Percentiles rank a stretch among this genome's conserved stretches.
Evolutionary conservation across 1,284 basidiomycete species (phyloP).

Genomic region (Polyporus tsugae): DNA sequence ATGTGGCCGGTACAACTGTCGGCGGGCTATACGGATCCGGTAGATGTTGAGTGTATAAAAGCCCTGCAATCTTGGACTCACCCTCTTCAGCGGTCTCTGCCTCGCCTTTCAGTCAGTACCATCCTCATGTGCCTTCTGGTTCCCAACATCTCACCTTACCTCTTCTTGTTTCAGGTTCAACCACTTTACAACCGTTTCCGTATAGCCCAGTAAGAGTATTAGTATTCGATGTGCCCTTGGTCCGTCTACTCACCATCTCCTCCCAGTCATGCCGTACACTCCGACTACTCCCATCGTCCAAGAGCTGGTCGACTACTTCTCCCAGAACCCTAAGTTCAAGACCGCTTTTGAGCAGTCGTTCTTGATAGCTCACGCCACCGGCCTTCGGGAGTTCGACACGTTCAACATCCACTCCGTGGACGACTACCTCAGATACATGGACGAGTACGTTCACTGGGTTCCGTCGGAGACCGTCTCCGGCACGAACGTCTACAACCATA

Average conservation of each 20-base stretch:
- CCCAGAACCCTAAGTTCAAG: slow-evolving; percentile 27
- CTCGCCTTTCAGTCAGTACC: background rate
- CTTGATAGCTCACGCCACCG: slow-evolving; percentile 16
- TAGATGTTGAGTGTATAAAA: background rate
- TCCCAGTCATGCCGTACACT: slow-evolving; percentile 1
- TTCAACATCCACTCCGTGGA: slow-evolving; percentile 29
- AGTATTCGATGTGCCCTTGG: background rate
- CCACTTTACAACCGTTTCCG: background rate
- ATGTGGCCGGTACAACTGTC: background rate
- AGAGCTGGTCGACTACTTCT: slow-evolving; percentile 25
- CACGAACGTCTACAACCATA: slow-evolving; percentile 25
- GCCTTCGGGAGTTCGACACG: slow-evolving; percentile 23
- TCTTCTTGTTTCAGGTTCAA: background rate
- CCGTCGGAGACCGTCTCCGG: slow-evolving; percentile 27
- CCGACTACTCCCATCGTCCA: slow-evolving; percentile 24
- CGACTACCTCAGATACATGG: slow-evolving; percentile 27
- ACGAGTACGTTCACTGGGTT: slow-evolving; percentile 28
- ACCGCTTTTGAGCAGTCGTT: slow-evolving; percentile 25
- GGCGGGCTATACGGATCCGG: background rate
- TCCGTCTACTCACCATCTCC: background rate
- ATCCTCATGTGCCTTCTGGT: background rate
- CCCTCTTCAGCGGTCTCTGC: slow-evolving; percentile 2
- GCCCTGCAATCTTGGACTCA: background rate
- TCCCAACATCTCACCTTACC: background rate
- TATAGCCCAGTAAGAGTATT: background rate